Evolutionary conservation across 2,329 filamentous ascomycete species (phyloP), one percentile per base, ranked within the genome.

Genomic region (Xylariaceae sp.): DNA sequence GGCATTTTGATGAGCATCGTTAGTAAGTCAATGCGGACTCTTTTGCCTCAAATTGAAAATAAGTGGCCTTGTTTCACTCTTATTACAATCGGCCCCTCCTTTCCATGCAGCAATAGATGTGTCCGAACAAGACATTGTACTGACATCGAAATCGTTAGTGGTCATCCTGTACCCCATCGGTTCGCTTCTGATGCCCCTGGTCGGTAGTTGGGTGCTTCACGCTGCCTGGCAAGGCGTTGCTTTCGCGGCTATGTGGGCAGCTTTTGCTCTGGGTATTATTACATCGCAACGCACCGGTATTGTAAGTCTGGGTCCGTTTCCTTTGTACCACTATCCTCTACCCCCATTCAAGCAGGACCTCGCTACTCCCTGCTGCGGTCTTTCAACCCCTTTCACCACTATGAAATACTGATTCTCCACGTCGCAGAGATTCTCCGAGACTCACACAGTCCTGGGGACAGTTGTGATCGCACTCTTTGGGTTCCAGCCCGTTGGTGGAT

Each of bases 1-100:
- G 84, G 82, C 45, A 73, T 83, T 58, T 69, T 87, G 61, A 83
- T 87, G 82, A 75, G 77, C 22, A 63, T 86, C 42, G 77, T 80
- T 16, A 83, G n/a, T 17, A 42, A 42, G 18, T 18, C 13, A 42
- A 14, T 42, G 6, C 19, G 14, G 5, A 42, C 19, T 42, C 14
- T 10, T 47, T 28, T 28, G 4, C 22, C 7, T 28, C 22, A 28
- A 28, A 4, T 28, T 28, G 22, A 28, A 28, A 4, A 28, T 28
- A 7, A 7, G 7, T 28, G 22, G 22, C 22, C 22, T 28, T 7
- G 22, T 5, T 28, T 5, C 22, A 28, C 22, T 28, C 22, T 28
- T 4, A 28, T 28, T 7, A 28, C 22, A 28, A 28, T 28, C 22
- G 4, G 22, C 4, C 22, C 22, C 22, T 5, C 22, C 22, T 28